Evolutionary conservation across 1,284 basidiomycete genomes (phyloP).

Genomic region (Cryptococcus depauperatus): DNA sequence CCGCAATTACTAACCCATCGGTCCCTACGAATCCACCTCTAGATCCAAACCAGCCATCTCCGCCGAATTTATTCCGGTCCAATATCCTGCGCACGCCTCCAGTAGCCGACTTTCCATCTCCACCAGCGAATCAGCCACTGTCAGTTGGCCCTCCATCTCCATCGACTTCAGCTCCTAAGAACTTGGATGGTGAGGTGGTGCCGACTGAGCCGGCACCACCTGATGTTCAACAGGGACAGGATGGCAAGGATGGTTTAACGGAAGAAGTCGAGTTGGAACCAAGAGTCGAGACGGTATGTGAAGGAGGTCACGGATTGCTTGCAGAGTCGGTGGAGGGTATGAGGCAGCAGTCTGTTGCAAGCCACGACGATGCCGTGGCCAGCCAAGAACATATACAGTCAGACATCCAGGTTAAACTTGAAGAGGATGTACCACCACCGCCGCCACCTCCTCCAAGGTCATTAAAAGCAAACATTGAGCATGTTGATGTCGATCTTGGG

Average conservation of each 20-base stretch:
- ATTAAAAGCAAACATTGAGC: conserved; percentile 43
- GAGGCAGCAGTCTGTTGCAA: no score
- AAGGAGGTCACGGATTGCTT: no score
- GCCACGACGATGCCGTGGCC: no score
- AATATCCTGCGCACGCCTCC: conserved; percentile 12
- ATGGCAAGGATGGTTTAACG: no score
- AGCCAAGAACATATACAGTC: no score
- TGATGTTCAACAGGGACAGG: no score
- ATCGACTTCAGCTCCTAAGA: conserved; percentile 2
- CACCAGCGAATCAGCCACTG: conserved; percentile 8
- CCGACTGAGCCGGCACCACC: no score
- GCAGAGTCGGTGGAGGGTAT: no score
- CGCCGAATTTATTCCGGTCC: not conserved
- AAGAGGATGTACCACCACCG: conserved; percentile 14
- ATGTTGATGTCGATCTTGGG: conserved; percentile 91
- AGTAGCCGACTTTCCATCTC: conserved; percentile 14
- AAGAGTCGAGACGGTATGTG: no score
- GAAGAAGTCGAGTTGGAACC: no score
- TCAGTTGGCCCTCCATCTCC: conserved; percentile 8
- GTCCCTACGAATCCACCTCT: conserved; percentile 28
- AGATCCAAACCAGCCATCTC: conserved; percentile 13
- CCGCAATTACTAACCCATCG: conserved; percentile 25
- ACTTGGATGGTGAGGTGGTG: not conserved
- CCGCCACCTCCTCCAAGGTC: conserved; percentile 34
- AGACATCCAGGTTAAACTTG: conserved; percentile 5